These are phyloP conservation scores for Eragrostis tef DNA, from an alignment of 202 grass and related monocot genomes.

Conservation along the genomic window DNA sequence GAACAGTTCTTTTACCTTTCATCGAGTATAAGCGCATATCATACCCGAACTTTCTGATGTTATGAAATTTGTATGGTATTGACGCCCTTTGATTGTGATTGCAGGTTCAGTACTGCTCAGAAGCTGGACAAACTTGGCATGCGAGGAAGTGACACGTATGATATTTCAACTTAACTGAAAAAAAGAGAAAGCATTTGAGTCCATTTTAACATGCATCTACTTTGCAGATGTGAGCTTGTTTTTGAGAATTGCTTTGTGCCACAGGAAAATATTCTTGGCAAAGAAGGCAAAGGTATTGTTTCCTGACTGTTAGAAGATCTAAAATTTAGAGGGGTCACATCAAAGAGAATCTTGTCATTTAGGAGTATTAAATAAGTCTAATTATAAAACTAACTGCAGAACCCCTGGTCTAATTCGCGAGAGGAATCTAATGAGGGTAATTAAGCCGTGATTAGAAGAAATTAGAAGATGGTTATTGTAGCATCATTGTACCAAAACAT, in stretches of 20 bases:
- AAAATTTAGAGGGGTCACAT: too few relatives aligned
- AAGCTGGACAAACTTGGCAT: constrained; percentile 98
- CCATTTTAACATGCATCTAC: constrained; percentile 37
- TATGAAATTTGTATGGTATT: constrained; percentile 1
- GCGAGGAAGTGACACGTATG: constrained; percentile 97
- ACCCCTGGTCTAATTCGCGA: too few relatives aligned
- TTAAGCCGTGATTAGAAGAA: too few relatives aligned
- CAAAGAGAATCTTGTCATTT: too few relatives aligned
- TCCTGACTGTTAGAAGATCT: constrained; percentile 34
- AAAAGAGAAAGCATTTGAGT: neutral
- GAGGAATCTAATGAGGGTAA: too few relatives aligned
- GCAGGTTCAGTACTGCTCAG: constrained; percentile 94
- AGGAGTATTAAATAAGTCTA: too few relatives aligned
- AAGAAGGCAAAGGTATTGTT: constrained; percentile 85
- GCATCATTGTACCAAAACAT: too few relatives aligned
- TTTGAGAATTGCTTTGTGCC: constrained; percentile 99
- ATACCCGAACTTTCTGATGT: constrained; percentile 6
- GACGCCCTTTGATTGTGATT: neutral
- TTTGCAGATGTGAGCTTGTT: constrained; percentile 89
- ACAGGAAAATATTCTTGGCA: constrained; percentile 79
- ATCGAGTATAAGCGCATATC: neutral
- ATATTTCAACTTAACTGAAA: constrained; percentile 38
- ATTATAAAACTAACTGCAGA: too few relatives aligned
- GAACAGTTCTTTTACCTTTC: constrained; percentile 4
- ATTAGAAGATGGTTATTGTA: too few relatives aligned